A percentile compares a stretch with the other conserved stretches of the same genome.
phyloP scores from a whole-genome alignment of 768 basidiomycete genomes.

The Mycena galopus region DNA sequence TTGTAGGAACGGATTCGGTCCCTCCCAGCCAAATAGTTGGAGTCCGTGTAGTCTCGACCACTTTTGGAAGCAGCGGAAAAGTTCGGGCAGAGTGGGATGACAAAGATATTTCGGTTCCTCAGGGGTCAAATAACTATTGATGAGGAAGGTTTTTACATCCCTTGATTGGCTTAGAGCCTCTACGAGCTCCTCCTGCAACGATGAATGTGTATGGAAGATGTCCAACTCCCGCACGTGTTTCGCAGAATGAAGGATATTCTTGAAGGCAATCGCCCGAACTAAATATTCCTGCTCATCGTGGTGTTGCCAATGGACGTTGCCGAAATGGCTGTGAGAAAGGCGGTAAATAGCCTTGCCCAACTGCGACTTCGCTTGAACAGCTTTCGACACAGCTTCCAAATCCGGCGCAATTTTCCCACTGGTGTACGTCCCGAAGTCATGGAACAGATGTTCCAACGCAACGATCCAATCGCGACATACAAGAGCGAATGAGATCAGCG shows the following conservation, averaged over 20 bases:
- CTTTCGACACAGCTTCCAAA: slow-evolving; percentile 5
- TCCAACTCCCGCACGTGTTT: slow-evolving; percentile 5
- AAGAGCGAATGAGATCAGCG: slow-evolving; percentile 15
- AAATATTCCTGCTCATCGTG: slow-evolving; percentile 9
- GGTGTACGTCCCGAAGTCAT: slow-evolving; percentile 17
- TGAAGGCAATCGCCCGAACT: slow-evolving; percentile 18
- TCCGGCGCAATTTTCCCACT: slow-evolving; percentile 11
- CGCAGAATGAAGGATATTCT: slow-evolving; percentile 17
- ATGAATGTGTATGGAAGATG: slow-evolving; percentile 14
- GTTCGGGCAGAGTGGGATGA: slow-evolving; percentile 13
- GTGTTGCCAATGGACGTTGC: background rate
- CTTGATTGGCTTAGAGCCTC: slow-evolving; percentile 15
- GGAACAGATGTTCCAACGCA: slow-evolving; percentile 20
- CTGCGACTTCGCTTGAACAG: slow-evolving; percentile 10
- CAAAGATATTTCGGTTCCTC: slow-evolving; percentile 5
- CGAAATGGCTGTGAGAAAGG: slow-evolving; percentile 21
- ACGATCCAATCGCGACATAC: slow-evolving; percentile 13
- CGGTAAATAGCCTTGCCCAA: slow-evolving; percentile 4
- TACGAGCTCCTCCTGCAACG: slow-evolving; percentile 11
- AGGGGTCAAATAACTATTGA: background rate
- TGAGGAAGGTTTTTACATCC: slow-evolving; percentile 10
- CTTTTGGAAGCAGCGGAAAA: slow-evolving; percentile 17
- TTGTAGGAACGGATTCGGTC: slow-evolving; percentile 19
- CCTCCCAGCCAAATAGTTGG: slow-evolving; percentile 11
- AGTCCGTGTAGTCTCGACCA: slow-evolving; percentile 6